A percentile compares a stretch with the other conserved stretches of the same genome.
Conservation (phyloP, 352 stramenopile genomes). For the Halophytophthora polymorphica region DNA sequence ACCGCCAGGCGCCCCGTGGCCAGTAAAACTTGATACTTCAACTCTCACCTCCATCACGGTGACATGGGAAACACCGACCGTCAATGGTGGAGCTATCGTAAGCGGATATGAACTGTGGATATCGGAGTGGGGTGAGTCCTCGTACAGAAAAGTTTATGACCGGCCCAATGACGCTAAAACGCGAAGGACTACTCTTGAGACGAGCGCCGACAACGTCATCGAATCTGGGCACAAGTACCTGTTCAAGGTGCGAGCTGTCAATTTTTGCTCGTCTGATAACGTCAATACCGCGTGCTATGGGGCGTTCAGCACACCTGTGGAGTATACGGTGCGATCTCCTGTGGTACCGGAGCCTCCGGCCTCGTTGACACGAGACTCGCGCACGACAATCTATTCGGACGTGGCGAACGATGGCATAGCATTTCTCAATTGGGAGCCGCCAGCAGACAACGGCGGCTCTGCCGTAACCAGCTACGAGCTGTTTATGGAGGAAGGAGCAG, state of each 20-base stretch:
- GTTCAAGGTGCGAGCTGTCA: constrained; percentile 94
- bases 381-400: constrained; percentile 62
- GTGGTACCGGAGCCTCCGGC: constrained; percentile 83
- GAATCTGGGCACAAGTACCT: constrained; percentile 90
- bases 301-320: constrained; percentile 82
- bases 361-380: constrained; percentile 50
- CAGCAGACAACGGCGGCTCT: constrained; percentile 91
- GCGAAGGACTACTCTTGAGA: constrained; percentile 70
- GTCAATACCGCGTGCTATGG: constrained; percentile 80
- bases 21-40: constrained; percentile 88
- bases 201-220: constrained; percentile 81
- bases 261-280: constrained; percentile 88
- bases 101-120: constrained; percentile 96
- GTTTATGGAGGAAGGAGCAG: constrained; percentile 79
- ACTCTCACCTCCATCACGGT: constrained; percentile 90
- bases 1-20: constrained; percentile 76
- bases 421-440: constrained; percentile 80
- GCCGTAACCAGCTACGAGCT: constrained; percentile 91
- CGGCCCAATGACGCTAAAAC: constrained; percentile 82
- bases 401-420: constrained; percentile 51
- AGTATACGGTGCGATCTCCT: constrained; percentile 89
- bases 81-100: constrained; percentile 90
- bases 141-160: constrained; percentile 92
- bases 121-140: constrained; percentile 89
- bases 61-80: constrained; percentile 85